Percentiles rank a stretch among this genome's conserved stretches.
phyloP scores from a whole-genome alignment of 2,329 filamentous ascomycete genomes.

The Sclerotinia spermophila region DNA sequence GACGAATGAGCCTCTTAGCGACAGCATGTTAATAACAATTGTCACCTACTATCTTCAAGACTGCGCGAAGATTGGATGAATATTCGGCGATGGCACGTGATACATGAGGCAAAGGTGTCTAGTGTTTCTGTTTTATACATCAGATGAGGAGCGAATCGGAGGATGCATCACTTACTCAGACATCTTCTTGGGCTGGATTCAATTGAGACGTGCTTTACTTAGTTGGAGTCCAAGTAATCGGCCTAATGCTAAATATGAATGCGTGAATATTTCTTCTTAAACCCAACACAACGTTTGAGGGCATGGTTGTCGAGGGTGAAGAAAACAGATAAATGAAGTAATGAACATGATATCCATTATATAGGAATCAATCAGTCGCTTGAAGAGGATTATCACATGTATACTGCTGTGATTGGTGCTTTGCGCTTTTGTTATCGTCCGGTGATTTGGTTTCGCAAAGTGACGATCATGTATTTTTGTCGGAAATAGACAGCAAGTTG shows the following conservation, averaged over 20 bases:
- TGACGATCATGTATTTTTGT: background rate
- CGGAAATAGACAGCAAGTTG: too few relatives aligned
- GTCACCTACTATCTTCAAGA: constrained; percentile 1
- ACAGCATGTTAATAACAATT: background rate
- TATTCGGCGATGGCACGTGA: background rate
- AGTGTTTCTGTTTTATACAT: background rate
- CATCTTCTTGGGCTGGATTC: background rate
- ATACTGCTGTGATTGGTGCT: constrained; percentile 7
- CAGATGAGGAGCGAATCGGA: background rate
- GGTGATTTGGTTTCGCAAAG: background rate
- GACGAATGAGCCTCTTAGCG: background rate
- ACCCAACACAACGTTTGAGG: background rate
- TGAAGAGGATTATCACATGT: background rate
- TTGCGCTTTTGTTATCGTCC: background rate
- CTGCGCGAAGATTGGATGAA: constrained; percentile 10
- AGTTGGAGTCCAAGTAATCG: background rate
- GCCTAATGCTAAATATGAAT: background rate
- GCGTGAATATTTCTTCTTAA: background rate
- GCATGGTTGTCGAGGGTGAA: background rate
- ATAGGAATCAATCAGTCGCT: background rate
- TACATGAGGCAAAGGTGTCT: background rate
- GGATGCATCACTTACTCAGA: background rate
- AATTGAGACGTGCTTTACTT: background rate
- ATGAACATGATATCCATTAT: background rate
- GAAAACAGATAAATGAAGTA: background rate